Base-by-base conservation (phyloP, 352 stramenopile species). In the Globisporangium radiosum region DNA sequence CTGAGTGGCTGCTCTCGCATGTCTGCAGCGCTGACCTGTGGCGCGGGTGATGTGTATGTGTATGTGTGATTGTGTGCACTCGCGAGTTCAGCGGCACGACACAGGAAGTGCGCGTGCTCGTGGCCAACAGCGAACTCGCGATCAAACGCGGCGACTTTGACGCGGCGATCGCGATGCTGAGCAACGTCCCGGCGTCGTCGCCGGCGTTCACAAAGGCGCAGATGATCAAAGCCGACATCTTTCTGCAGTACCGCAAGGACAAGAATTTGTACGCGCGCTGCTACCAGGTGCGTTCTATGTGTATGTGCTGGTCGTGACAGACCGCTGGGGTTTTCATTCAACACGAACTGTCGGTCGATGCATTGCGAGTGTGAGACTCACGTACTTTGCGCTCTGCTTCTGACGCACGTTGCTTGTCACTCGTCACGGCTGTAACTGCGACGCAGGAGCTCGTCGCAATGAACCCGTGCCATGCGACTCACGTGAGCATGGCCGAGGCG, bases 191-290 rank as follows among this genome's bases (percentile, higher is more conserved):
- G 5, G 57, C 76, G 1, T 72, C 70, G 7, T 96, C 83, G 17
- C 83, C 87, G 5, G 77, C 83, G 2, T 98, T 95, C 62, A 66
- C 73, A 5, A 92, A 87, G 61, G 88, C 88, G 7, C 89, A 97
- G 65, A 91, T 96, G 66, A 74, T 96, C 56, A 98, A 98, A 63
- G 94, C 94, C 14, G 87, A 96, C 54, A 97, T 98, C 54, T 97
- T 94, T 58, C 73, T 98, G 19, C 85, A 85, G 55, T 85, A 97
- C 60, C 76, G 85, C 52, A 95, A 97, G 48, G 92, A 98, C 71
- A 97, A 96, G 60, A 62, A 85, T 33, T 65, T 82, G 43, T 98
- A 96, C 69, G 85, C 79, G 15, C 78, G 85, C 8, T 97, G 90
- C 63, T 97, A 91, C 63, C 74, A 91, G 62, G 78, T 73, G 36